phyloP scores from a whole-genome alignment of 768 basidiomycete species.

The Hygrocybe coccinea region DNA sequence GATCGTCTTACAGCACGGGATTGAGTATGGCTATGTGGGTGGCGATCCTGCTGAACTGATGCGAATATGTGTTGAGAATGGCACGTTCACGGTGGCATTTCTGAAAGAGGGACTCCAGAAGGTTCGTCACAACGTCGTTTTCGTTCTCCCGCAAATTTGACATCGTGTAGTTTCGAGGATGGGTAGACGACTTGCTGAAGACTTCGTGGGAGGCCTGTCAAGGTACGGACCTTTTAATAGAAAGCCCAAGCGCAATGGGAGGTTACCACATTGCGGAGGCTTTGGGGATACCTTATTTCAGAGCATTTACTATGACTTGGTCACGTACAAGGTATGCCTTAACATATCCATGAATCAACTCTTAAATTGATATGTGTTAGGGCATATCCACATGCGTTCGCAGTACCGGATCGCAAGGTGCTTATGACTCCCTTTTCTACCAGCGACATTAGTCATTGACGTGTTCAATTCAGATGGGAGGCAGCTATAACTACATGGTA shows the following conservation, averaged over 20 bases:
- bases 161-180: constrained; percentile 78
- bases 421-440: constrained; percentile 3
- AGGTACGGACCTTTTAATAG: constrained; percentile 86
- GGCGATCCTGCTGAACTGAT: constrained; percentile 97
- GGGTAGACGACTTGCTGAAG: constrained; percentile 93
- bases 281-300: constrained; percentile 86
- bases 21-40: constrained; percentile 90
- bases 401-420: constrained; percentile 92
- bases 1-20: constrained; percentile 67
- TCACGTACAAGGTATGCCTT: constrained; percentile 69
- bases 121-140: constrained; percentile 38
- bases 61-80: constrained; percentile 97
- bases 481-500: constrained; percentile 98
- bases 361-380: constrained; percentile 31
- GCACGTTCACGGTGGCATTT: constrained; percentile 94
- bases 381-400: constrained; percentile 96
- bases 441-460: background rate
- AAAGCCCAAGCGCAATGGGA: constrained; percentile 96
- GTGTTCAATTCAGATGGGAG: constrained; percentile 69
- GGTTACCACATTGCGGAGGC: constrained; percentile 97
- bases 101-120: constrained; percentile 85
- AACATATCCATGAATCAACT: background rate
- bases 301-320: constrained; percentile 98
- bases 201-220: constrained; percentile 97
- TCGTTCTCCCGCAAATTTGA: background rate